These are phyloP conservation scores for Auriscalpium orientale DNA, from an alignment of 768 basidiomycete genomes.

Conservation along the genomic window DNA sequence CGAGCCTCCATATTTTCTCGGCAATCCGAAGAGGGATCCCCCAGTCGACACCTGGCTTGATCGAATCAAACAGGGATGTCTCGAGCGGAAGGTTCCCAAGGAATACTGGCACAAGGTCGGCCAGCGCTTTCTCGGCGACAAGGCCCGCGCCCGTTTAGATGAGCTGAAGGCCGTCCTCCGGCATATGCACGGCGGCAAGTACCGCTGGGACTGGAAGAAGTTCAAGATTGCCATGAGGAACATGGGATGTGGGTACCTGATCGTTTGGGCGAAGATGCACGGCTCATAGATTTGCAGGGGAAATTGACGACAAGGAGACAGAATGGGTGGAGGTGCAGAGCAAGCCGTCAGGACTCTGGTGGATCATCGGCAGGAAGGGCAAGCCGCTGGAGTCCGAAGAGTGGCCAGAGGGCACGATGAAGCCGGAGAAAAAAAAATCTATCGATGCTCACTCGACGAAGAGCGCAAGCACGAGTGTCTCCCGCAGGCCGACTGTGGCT, in stretches of 20 bases:
- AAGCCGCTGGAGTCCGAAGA: slow-evolving; percentile 4
- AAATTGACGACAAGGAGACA: slow-evolving; percentile 51
- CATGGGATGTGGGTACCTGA: slow-evolving; percentile 63
- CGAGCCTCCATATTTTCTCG: slow-evolving; percentile 58
- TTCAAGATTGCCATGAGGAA: slow-evolving; percentile 72
- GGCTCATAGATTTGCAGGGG: slow-evolving; percentile 38
- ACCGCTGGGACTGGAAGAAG: slow-evolving; percentile 80
- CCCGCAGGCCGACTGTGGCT: too few relatives aligned
- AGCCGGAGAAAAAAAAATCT: slow-evolving; percentile 10
- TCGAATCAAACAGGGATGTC: slow-evolving; percentile 63
- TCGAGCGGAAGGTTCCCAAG: slow-evolving; percentile 62
- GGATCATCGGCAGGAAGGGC: slow-evolving; percentile 30
- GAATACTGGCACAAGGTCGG: slow-evolving; percentile 81
- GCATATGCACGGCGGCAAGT: slow-evolving; percentile 69
- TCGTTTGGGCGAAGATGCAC: neutral
- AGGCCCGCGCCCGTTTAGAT: slow-evolving; percentile 58
- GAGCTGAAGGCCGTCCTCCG: slow-evolving; percentile 69
- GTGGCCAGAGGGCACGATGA: neutral
- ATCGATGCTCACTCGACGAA: slow-evolving; percentile 4
- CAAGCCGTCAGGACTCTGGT: slow-evolving; percentile 46
- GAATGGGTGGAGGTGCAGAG: slow-evolving; percentile 55
- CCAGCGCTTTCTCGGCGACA: slow-evolving; percentile 66
- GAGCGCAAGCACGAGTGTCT: neutral
- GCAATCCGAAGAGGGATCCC: slow-evolving; percentile 60
- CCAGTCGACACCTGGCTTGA: slow-evolving; percentile 70